A percentile compares a stretch with the other conserved stretches of the same genome.
phyloP scores from a whole-genome alignment of 768 basidiomycete genomes.

The Collybiopsis confluens region DNA sequence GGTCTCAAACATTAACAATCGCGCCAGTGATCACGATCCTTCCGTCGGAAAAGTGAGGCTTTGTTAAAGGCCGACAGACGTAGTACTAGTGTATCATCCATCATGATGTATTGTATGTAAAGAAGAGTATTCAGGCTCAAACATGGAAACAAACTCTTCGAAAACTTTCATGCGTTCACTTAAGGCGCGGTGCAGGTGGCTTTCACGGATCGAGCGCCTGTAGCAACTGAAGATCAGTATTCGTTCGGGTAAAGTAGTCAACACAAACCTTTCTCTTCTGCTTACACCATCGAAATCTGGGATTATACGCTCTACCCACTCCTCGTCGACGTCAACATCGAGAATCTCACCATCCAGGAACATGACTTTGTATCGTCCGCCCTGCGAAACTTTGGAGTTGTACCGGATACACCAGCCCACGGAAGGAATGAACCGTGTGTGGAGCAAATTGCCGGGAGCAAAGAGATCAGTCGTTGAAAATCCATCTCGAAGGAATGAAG shows the following conservation, averaged over 20 bases:
- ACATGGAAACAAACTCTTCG: constrained; percentile 36
- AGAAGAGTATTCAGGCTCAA: constrained; percentile 21
- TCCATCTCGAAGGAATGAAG: background rate
- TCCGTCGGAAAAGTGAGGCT: constrained; percentile 47
- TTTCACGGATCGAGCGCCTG: constrained; percentile 32
- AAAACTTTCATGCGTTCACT: constrained; percentile 39
- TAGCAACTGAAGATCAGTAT: background rate
- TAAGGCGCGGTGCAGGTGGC: constrained; percentile 25
- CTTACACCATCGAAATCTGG: background rate
- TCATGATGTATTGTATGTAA: background rate
- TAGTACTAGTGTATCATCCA: background rate
- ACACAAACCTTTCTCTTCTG: constrained; percentile 22
- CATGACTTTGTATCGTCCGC: constrained; percentile 40
- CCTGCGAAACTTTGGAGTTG: constrained; percentile 31
- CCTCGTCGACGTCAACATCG: constrained; percentile 40
- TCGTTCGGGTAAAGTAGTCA: background rate
- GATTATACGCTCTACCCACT: constrained; percentile 29
- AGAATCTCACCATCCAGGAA: constrained; percentile 36
- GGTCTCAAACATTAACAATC: constrained; percentile 34
- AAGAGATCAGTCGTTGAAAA: constrained; percentile 1
- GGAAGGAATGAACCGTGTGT: constrained; percentile 36
- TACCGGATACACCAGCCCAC: constrained; percentile 42
- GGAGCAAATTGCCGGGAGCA: constrained; percentile 10
- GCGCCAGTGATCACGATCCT: constrained; percentile 61
- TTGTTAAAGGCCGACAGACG: constrained; percentile 33